A percentile compares a stretch with the other conserved stretches of the same genome.
Conservation (phyloP, 2,329 filamentous ascomycete genomes). For the Cadophora sp. region DNA sequence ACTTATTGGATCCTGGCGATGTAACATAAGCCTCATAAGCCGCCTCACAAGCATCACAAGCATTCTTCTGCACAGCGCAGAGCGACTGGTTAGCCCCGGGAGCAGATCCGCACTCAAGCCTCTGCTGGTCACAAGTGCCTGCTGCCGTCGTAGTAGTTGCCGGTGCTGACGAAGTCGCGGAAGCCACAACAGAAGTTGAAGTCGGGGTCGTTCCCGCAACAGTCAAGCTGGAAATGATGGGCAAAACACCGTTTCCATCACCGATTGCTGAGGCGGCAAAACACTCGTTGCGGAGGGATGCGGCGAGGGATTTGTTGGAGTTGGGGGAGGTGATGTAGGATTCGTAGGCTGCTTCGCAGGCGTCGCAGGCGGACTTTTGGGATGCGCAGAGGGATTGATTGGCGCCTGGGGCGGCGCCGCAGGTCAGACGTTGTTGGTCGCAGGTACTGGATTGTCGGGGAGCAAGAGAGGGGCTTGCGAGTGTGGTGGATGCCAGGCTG, state of each 20-base stretch:
- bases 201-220: constrained; percentile 5
- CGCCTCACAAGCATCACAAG: constrained; percentile 6
- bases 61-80: not conserved
- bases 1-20: constrained; percentile 16
- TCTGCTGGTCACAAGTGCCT: constrained; percentile 6
- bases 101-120: constrained; percentile 10
- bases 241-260: not conserved
- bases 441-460: constrained; percentile 16
- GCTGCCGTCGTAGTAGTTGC: not conserved
- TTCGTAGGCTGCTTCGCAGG: constrained; percentile 14
- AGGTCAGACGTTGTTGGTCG: constrained; percentile 9
- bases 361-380: constrained; percentile 12
- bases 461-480: not conserved
- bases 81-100: constrained; percentile 15
- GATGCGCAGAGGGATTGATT: constrained; percentile 11
- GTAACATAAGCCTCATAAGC: constrained; percentile 13
- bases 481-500: constrained; percentile 8
- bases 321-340: constrained; percentile 4
- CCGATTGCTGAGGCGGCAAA: constrained; percentile 10
- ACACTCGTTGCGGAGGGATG: constrained; percentile 15
- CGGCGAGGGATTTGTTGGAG: constrained; percentile 12
- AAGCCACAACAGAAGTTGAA: not conserved
- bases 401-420: not conserved
- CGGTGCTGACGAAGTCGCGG: not conserved
- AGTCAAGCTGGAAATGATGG: constrained; percentile 13